A percentile compares a stretch with the other conserved stretches of the same genome.
Conservation (phyloP, 148 eudicot species). For the Fagopyrum tataricum region DNA sequence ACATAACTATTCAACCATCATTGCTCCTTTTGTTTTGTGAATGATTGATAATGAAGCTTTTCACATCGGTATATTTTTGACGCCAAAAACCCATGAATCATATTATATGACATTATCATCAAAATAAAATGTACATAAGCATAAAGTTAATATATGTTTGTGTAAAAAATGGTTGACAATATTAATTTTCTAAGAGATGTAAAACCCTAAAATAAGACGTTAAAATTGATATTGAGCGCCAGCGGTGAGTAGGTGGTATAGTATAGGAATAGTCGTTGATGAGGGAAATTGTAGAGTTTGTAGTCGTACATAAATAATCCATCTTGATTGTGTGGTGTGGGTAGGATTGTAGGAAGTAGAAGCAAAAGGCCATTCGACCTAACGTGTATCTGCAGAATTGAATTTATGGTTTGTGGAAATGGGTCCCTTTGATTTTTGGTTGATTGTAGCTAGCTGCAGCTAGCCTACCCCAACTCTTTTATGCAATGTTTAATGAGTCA, state of each 20-base stretch:
- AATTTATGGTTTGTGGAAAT: background rate
- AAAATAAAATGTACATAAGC: too few species aligned
- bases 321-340: background rate
- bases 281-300: background rate
- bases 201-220: too few species aligned
- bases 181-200: too few species aligned
- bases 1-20: too few species aligned
- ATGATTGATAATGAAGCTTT: background rate
- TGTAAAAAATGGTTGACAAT: too few species aligned
- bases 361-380: constrained; percentile 2
- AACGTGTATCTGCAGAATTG: background rate
- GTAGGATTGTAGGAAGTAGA: background rate
- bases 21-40: background rate
- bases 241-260: too few species aligned
- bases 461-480: background rate
- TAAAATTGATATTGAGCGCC: too few species aligned
- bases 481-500: constrained; percentile 2
- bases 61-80: background rate
- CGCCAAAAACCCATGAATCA: background rate
- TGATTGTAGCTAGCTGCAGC: constrained; percentile 6
- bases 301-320: background rate
- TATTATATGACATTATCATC: too few species aligned
- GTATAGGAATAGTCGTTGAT: too few species aligned
- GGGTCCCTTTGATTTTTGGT: background rate
- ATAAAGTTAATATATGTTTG: too few species aligned